These are phyloP conservation scores for Salix purpurea DNA, from an alignment of 345 rosid species.

Conservation along the genomic window DNA sequence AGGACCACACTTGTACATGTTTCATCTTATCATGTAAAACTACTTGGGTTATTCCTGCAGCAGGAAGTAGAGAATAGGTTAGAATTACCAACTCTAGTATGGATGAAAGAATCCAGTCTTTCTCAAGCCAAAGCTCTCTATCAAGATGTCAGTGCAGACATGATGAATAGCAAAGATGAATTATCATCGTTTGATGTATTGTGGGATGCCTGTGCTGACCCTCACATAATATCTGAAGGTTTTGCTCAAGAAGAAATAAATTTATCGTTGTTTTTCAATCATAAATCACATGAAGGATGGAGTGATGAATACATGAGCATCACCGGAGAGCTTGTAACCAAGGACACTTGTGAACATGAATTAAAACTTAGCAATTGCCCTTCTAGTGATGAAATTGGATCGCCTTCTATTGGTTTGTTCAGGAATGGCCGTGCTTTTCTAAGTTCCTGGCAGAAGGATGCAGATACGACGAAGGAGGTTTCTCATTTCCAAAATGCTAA, in stretches of 20 bases:
- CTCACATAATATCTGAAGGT: constrained; percentile 51
- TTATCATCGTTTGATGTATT: constrained; percentile 37
- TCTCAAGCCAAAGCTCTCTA: constrained; percentile 37
- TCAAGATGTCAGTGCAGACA: constrained; percentile 34
- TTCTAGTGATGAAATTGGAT: constrained; percentile 30
- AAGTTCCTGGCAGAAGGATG: constrained; percentile 53
- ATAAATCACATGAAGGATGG: constrained; percentile 52
- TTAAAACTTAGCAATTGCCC: constrained; percentile 27
- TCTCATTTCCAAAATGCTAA: constrained; percentile 50
- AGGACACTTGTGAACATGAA: constrained; percentile 30
- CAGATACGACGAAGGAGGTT: constrained; percentile 34
- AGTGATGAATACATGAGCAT: constrained; percentile 40
- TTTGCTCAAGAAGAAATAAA: constrained; percentile 53
- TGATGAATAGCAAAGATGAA: constrained; percentile 34
- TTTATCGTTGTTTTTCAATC: constrained; percentile 38
- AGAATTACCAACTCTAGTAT: constrained; percentile 45
- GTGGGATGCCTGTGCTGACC: constrained; percentile 68
- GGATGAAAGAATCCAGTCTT: constrained; percentile 50
- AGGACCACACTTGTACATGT: constrained; percentile 41
- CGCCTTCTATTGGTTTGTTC: constrained; percentile 34
- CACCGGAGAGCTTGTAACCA: constrained; percentile 28
- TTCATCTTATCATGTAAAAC: constrained; percentile 66
- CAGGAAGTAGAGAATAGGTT: constrained; percentile 52
- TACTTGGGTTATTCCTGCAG: constrained; percentile 46
- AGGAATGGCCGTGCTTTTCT: constrained; percentile 34